Percentiles rank a stretch among this genome's conserved stretches.
Conservation (phyloP, 495 filamentous ascomycete species). For the Aspergillus leporis region DNA sequence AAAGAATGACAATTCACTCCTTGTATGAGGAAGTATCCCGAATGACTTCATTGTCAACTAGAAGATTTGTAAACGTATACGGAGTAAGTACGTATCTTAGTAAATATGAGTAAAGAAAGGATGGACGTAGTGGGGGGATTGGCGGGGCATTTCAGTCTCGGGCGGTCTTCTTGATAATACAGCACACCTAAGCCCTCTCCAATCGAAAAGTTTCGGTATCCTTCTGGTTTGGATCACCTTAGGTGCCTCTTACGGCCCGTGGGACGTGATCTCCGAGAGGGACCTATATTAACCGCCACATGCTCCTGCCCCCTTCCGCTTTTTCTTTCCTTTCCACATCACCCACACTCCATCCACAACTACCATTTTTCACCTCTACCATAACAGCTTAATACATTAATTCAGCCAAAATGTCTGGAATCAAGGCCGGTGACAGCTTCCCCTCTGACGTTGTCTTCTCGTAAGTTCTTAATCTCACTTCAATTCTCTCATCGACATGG, state of each 20-base stretch:
- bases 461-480: slow-evolving; percentile 42
- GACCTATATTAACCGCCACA: slow-evolving; percentile 26
- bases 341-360: slow-evolving; percentile 14
- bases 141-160: slow-evolving; percentile 34
- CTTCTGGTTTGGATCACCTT: slow-evolving; percentile 45
- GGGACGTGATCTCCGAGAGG: slow-evolving; percentile 17
- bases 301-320: slow-evolving; percentile 13
- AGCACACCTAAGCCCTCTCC: slow-evolving; percentile 19
- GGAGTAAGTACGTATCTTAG: slow-evolving; percentile 16
- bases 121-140: slow-evolving; percentile 11
- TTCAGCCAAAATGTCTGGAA: slow-evolving; percentile 60
- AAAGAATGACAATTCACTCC: not conserved
- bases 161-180: slow-evolving; percentile 43
- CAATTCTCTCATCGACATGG: not conserved
- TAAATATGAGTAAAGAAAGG: slow-evolving; percentile 16
- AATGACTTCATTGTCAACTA: slow-evolving; percentile 9
- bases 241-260: slow-evolving; percentile 21
- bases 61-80: slow-evolving; percentile 15
- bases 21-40: not conserved
- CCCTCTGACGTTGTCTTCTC: slow-evolving; percentile 75
- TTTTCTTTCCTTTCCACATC: slow-evolving; percentile 13
- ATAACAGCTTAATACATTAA: slow-evolving; percentile 15
- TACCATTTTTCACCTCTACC: slow-evolving; percentile 13
- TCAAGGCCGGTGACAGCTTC: slow-evolving; percentile 82
- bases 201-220: slow-evolving; percentile 49